Base-by-base conservation (phyloP, 2,329 filamentous ascomycete genomes). In the Coniochaeta sp. region DNA sequence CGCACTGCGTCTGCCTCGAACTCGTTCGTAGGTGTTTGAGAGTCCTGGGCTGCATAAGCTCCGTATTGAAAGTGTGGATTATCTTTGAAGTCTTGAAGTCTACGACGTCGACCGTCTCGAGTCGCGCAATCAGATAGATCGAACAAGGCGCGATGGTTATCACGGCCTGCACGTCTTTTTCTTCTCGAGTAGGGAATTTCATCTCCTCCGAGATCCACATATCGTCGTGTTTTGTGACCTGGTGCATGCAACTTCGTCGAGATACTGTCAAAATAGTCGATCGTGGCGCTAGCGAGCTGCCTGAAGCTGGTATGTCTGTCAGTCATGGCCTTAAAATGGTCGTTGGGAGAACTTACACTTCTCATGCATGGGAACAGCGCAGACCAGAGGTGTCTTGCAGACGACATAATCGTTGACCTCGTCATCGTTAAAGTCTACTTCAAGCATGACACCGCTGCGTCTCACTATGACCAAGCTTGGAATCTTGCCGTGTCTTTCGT, bases 51-150 rank as follows among this genome's bases (percentile, higher is more conserved):
- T 81, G 78, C 68, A 89, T 84, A 1, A 75, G 75, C 40, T 84
- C 80, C 0, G 85, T 85, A 19, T 72, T 68, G 63, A 91, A 87
- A 0, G 82, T 84, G 68, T 89, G 80, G n/a, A 89, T 76, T 2
- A 86, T 74, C 10, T 72, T 78, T 61, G 75, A 81, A 59, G 75
- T 80, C 63, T 79, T 69, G 5, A 89, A 78, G 67, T 90, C 83
- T 19, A 90, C 81, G 1, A 88, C 72, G 59, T 86, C 82, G 6
- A 85, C 81, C 6, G 81, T 79, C 57, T 79, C 77, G 7, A 77
- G 73, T 16, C 85, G 79, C 3, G 85, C 81, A 16, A 87, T 79
- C 17, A 90, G 79, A 63, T 89, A 85, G 44, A 85, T 75, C 0
- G 82, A 79, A 3, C 90, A 71, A 1, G 75, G 75, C 1, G 86